Conservation (phyloP, 225 moss, liverwort and hornwort species). For the Lunularia cruciata region DNA sequence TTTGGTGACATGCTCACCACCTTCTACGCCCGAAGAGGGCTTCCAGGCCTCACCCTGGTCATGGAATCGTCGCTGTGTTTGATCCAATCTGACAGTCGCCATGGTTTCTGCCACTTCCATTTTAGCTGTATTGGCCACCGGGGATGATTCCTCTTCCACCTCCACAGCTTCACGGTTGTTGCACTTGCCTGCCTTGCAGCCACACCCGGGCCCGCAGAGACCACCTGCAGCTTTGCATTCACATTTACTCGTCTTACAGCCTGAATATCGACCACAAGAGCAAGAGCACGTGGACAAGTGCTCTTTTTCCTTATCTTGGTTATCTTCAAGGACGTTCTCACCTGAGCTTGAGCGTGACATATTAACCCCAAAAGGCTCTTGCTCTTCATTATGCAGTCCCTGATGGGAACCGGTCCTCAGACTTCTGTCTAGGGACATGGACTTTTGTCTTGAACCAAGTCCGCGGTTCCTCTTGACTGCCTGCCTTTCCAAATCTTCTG, state of each 20-base stretch:
- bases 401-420: conserved; percentile 31
- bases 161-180: conserved; percentile 63
- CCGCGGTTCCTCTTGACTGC: conserved; percentile 57
- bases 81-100: conserved; percentile 61
- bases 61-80: conserved; percentile 46
- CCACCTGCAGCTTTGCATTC: conserved; percentile 90
- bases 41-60: conserved; percentile 49
- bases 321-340: conserved; percentile 41
- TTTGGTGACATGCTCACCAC: conserved; percentile 76
- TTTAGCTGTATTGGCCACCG: conserved; percentile 51
- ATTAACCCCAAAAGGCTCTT: conserved; percentile 36
- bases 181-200: conserved; percentile 71
- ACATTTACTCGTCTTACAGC: conserved; percentile 99
- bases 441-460: conserved; percentile 42
- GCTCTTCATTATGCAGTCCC: conserved; percentile 37
- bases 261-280: conserved; percentile 93
- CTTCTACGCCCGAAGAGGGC: conserved; percentile 60
- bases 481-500: conserved; percentile 74
- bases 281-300: conserved; percentile 60
- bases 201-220: conserved; percentile 86
- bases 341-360: conserved; percentile 38
- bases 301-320: conserved; percentile 55
- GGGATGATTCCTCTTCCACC: conserved; percentile 53
- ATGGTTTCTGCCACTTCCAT: conserved; percentile 57
- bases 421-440: conserved; percentile 55